Conservation (phyloP, 2,329 filamentous ascomycete genomes). For the Fusarium sp. region DNA sequence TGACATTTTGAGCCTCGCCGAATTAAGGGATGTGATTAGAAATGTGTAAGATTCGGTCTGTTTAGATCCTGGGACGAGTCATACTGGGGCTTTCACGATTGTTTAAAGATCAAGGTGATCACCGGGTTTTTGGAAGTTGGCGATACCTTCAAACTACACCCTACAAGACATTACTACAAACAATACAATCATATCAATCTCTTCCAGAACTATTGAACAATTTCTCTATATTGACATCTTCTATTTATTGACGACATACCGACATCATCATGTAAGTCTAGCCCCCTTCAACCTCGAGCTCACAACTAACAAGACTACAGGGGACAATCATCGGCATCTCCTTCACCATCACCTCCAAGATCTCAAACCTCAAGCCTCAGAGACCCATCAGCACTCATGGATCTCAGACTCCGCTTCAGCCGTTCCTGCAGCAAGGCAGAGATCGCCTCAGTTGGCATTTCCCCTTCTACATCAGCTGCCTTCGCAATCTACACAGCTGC, state of each 20-base stretch:
- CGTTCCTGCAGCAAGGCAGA: conserved; percentile 49
- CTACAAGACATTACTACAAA: background rate
- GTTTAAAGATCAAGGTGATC: conserved; percentile 31
- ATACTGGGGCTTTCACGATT: conserved; percentile 1
- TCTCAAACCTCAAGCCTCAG: background rate
- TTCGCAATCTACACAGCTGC: conserved; percentile 50
- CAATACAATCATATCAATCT: background rate
- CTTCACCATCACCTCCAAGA: background rate
- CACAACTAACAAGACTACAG: conserved; percentile 24
- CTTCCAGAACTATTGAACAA: background rate
- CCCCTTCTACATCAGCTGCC: conserved; percentile 42
- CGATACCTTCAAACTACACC: conserved; percentile 3
- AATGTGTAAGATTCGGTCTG: conserved; percentile 6
- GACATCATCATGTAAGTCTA: conserved; percentile 37
- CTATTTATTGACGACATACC: background rate
- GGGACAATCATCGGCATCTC: conserved; percentile 29
- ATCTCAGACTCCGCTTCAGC: conserved; percentile 46
- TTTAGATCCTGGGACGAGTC: conserved; percentile 13
- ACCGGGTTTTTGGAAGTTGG: conserved; percentile 9
- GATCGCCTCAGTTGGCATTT: conserved; percentile 51
- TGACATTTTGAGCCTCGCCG: conserved; percentile 12
- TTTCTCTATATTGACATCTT: background rate
- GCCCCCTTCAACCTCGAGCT: background rate
- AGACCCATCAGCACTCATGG: conserved; percentile 23
- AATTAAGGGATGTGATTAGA: conserved; percentile 15